Evolutionary conservation across 495 filamentous ascomycete species (phyloP), one percentile per base, ranked within the genome.

Genomic region (Podospora pseudocomata): DNA sequence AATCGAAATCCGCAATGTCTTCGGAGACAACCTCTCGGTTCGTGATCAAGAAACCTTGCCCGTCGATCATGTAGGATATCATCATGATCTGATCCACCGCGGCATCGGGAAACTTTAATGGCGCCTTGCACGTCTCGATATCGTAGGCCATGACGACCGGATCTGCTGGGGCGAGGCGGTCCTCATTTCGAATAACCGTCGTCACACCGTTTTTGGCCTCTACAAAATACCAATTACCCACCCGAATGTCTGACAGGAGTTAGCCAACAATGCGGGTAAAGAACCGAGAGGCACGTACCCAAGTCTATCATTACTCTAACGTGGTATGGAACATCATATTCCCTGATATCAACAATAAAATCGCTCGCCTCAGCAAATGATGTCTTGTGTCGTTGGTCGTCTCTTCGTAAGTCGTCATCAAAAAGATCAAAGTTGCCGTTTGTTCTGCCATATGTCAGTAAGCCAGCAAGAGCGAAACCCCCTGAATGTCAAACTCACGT

Each of bases 21-120:
- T 98, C 94, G 0, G 96, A 97, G 13, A 99, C 92, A 66, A 99
- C 96, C 78, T 98, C 94, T 70, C 96, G 87, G 77, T 99, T 99
- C 5, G 96, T 99, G 76, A 99, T 97, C 5, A 99, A 81, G 75
- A 99, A 98, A 16, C 95, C 95, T 80, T 97, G 94, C 1, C 96
- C 95, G 73, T 99, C 95, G 70, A 99, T 98, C 95, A 99, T 99
- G 80, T 98, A 99, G 18, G 96, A 98, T 72, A 99, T 96, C 95
- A 99, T 99, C 94, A 99, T 99, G 72, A 99, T 89, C 79, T 97
- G 95, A 80, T 99, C 95, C 70, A 97, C 89, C 2, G 92, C 84
- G 0, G 95, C 90, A 76, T 98, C 96, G n/a, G 95, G 95, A 75
- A 99, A 99, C 77, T 99, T 99, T 61, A 99, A 82, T 16, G 95